Percentiles rank a stretch among this genome's conserved stretches.
These are phyloP conservation scores for Candida maltosa DNA, from an alignment of 805 yeast genomes.

Conservation along the genomic window DNA sequence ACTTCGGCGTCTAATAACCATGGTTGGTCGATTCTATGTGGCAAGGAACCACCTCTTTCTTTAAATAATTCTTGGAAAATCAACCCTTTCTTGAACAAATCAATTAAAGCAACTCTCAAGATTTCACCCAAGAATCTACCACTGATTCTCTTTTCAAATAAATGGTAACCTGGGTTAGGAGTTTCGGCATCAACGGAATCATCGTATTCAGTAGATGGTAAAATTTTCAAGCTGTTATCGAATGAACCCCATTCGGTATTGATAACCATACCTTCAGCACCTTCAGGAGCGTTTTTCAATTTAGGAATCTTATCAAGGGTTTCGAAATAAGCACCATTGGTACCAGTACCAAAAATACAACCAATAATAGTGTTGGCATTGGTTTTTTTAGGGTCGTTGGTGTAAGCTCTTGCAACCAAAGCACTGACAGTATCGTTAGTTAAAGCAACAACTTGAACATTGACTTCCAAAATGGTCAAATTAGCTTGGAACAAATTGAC, in stretches of 20 bases:
- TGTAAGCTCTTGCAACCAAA: conserved; percentile 80
- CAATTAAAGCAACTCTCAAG: conserved; percentile 68
- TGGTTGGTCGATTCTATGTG: conserved; percentile 68
- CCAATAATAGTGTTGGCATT: conserved; percentile 81
- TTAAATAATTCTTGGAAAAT: conserved; percentile 54
- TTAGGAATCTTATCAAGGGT: conserved; percentile 70
- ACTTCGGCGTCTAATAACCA: conserved; percentile 81
- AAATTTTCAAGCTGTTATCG: conserved; percentile 71
- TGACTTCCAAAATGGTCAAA: conserved; percentile 54
- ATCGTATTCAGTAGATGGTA: conserved; percentile 83
- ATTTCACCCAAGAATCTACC: conserved; percentile 95
- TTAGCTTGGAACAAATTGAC: conserved; percentile 69
- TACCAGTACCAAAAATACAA: conserved; percentile 94
- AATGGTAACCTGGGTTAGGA: conserved; percentile 81
- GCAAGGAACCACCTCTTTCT: conserved; percentile 40
- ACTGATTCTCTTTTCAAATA: conserved; percentile 88
- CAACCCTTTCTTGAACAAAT: conserved; percentile 56
- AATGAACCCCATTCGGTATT: conserved; percentile 99
- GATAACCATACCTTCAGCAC: conserved; percentile 72
- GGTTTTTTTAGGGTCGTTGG: conserved; percentile 57
- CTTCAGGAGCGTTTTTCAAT: conserved; percentile 47
- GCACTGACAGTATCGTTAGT: conserved; percentile 98
- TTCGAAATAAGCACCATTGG: conserved; percentile 93
- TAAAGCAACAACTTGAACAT: conserved; percentile 77
- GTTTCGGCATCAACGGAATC: conserved; percentile 65